A percentile compares a stretch with the other conserved stretches of the same genome.
Conservation (phyloP, 1,284 basidiomycete species). For the Abortiporus biennis region DNA sequence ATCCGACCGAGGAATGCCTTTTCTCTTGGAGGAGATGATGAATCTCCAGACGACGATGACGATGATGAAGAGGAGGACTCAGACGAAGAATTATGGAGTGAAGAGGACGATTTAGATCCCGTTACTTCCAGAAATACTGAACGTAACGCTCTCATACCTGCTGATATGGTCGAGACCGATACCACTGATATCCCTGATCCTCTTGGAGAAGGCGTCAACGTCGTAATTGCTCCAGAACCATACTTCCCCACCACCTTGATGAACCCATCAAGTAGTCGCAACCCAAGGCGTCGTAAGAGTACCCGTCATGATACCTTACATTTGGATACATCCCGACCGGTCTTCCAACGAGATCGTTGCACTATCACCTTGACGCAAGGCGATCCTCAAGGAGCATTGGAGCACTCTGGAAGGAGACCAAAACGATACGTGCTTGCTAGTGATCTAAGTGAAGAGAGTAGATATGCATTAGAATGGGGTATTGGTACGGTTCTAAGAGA, state of each 20-base stretch:
- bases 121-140: slow-evolving; percentile 72
- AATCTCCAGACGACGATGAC: slow-evolving; percentile 26
- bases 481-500: slow-evolving; percentile 95
- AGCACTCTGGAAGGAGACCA: slow-evolving; percentile 42
- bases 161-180: slow-evolving; percentile 36
- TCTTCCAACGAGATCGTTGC: slow-evolving; percentile 89
- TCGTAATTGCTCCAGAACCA: slow-evolving; percentile 75
- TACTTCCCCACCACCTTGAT: slow-evolving; percentile 74
- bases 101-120: slow-evolving; percentile 67
- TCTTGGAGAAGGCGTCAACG: slow-evolving; percentile 85
- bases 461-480: slow-evolving; percentile 92
- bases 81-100: slow-evolving; percentile 34
- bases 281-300: slow-evolving; percentile 54
- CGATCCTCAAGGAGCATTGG: slow-evolving; percentile 49
- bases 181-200: slow-evolving; percentile 57
- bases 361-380: slow-evolving; percentile 89
- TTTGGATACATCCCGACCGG: slow-evolving; percentile 66
- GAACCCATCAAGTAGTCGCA: slow-evolving; percentile 28
- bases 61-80: slow-evolving; percentile 16
- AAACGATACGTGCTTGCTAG: slow-evolving; percentile 87
- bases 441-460: slow-evolving; percentile 89
- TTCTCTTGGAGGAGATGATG: slow-evolving; percentile 22
- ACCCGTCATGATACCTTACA: slow-evolving; percentile 57
- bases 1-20: slow-evolving; percentile 17
- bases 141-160: slow-evolving; percentile 62